Percentiles rank a stretch among this genome's conserved stretches.
Conservation (phyloP, 352 stramenopile genomes). For the Discostella stelligera region DNA sequence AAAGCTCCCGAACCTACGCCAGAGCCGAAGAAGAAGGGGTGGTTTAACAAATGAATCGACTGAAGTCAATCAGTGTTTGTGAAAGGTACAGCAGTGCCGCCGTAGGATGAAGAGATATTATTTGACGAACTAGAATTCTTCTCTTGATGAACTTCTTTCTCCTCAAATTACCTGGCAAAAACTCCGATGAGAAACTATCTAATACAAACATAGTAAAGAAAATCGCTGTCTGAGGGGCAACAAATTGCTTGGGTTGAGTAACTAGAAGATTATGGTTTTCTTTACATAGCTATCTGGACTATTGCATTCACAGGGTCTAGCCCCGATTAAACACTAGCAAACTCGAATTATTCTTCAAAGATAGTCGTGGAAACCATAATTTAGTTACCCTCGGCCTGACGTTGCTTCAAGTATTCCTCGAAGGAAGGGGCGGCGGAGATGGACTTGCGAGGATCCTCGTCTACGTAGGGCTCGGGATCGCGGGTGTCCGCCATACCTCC, state of each 20-base stretch:
- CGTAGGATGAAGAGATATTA: too few relatives aligned
- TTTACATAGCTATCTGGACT: background rate
- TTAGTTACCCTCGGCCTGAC: constrained; percentile 35
- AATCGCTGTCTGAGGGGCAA: background rate
- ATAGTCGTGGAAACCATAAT: background rate
- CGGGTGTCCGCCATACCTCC: constrained; percentile 74
- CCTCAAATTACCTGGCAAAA: too few relatives aligned
- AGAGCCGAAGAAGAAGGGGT: constrained; percentile 69
- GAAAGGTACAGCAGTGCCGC: background rate
- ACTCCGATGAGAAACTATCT: too few relatives aligned
- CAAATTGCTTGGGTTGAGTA: background rate
- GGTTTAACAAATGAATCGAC: constrained; percentile 52
- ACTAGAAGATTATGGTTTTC: background rate
- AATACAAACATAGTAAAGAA: too few relatives aligned
- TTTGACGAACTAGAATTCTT: too few relatives aligned
- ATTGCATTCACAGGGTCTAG: background rate
- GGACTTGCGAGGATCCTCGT: constrained; percentile 72
- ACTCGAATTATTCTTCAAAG: constrained; percentile 1
- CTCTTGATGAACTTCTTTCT: too few relatives aligned
- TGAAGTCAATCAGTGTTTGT: background rate
- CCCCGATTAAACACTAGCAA: background rate
- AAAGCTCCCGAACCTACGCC: constrained; percentile 49
- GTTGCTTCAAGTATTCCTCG: constrained; percentile 79
- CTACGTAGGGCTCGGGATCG: constrained; percentile 54
- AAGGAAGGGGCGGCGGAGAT: constrained; percentile 72